Base-by-base conservation (phyloP, 306 rosid genomes). In the Pterocarpus macrocarpus region DNA sequence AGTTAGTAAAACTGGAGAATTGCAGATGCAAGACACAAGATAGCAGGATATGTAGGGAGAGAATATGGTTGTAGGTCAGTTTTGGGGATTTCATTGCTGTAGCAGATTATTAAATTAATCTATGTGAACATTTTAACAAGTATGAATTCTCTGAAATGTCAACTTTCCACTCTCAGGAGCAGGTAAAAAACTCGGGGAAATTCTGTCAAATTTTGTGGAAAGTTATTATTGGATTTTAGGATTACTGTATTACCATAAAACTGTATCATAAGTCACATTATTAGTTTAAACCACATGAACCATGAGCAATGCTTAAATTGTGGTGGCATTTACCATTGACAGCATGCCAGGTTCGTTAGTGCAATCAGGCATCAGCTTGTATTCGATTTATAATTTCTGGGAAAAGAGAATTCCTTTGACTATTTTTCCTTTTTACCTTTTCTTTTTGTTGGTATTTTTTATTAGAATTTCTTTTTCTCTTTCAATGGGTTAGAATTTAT, bases 101-200 rank as follows among this genome's bases (percentile, higher is more conserved):
- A 39, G 52, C 56, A 47, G 66, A 33, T 69, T 70, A 52, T 28
- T 44, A 58, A 22, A 49, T 75, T 55, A 44, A 8, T 75, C 49
- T 84, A 41, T 8, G 52, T 11, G 59, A 82, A 62, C 76, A 75
- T 35, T 22, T 75, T 75, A 57, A 67, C 49, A 47, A 61, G 68
- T 58, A 69, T 76, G 58, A 39, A 52, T 76, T 30, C 50, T 83
- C 69, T 71, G 69, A 43, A 76, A 69, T 76, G 17, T 82, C 28
- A 52, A 44, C 34, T 70, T 49, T 50, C 49, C 57, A 56, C 64
- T 56, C 74, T 73, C 64, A 3, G 45, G 44, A 57, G 47, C 71
- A 12, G 56, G 41, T 61, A 22, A 22, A 22, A 22, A 7, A n/a
- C 66, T 66, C 73, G 56, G 62, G 38, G 61, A 59, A 35, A 15